These are phyloP conservation scores for Solanum hybrid DNA, from an alignment of 305 asterid genomes.

Conservation along the genomic window DNA sequence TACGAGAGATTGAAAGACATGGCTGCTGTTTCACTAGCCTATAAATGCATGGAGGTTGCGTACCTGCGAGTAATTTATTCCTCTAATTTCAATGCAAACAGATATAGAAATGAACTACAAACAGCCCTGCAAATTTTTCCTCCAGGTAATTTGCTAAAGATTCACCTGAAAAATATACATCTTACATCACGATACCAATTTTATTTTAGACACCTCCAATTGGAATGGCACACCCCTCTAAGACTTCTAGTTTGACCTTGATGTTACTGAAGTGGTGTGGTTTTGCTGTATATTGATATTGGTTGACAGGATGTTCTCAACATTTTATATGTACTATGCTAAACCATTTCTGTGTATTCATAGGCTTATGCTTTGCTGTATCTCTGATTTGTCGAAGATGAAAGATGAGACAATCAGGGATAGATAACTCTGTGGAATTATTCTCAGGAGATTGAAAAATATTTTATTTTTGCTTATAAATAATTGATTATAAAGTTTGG, in stretches of 20 bases:
- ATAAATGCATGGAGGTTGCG: constrained; percentile 72
- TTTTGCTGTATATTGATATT: not conserved
- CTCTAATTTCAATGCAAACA: constrained; percentile 39
- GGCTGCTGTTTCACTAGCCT: constrained; percentile 80
- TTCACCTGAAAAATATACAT: constrained; percentile 6
- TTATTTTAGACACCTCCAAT: not conserved
- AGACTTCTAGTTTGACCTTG: constrained; percentile 2
- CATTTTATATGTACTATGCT: not conserved
- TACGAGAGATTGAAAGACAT: constrained; percentile 65
- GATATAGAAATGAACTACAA: constrained; percentile 58
- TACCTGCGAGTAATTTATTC: constrained; percentile 63
- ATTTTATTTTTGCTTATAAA: not conserved
- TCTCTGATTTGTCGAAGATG: not conserved
- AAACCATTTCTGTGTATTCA: not conserved
- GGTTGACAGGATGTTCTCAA: not conserved
- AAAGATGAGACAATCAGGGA: not conserved
- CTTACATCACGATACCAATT: not conserved
- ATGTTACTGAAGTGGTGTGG: constrained; percentile 1
- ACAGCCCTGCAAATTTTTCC: constrained; percentile 50
- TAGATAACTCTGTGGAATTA: not conserved
- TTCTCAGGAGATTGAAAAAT: not conserved
- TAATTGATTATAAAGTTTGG: not conserved
- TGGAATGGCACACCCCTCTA: not conserved
- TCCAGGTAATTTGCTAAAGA: constrained; percentile 38
- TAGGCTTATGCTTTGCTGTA: not conserved